These are phyloP conservation scores for Boletus barrowsii DNA, from an alignment of 768 basidiomycete genomes.

Conservation along the genomic window DNA sequence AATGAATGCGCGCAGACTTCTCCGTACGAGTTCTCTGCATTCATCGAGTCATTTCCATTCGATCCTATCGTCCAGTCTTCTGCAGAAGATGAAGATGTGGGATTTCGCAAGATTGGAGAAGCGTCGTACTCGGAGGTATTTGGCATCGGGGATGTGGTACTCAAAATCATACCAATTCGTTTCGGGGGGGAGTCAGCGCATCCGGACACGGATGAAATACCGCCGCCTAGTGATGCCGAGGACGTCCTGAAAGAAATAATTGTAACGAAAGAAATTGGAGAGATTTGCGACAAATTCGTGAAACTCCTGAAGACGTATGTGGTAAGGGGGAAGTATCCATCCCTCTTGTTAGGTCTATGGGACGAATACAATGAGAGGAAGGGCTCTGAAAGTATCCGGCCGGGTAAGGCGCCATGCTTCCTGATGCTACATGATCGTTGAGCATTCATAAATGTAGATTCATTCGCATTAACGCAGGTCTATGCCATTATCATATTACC, in stretches of 20 bases:
- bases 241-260: conserved; percentile 81
- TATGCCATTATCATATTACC: conserved; percentile 90
- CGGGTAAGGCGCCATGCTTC: conserved; percentile 51
- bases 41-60: conserved; percentile 76
- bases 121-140: conserved; percentile 97
- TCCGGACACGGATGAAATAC: conserved; percentile 48
- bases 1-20: conserved; percentile 67
- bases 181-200: conserved; percentile 38
- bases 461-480: conserved; percentile 68
- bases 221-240: conserved; percentile 66
- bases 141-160: conserved; percentile 82
- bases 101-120: conserved; percentile 88
- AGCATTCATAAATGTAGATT: conserved; percentile 45
- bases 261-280: conserved; percentile 74
- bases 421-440: conserved; percentile 1
- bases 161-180: conserved; percentile 82
- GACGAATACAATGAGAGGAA: conserved; percentile 75
- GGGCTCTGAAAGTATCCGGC: conserved; percentile 81
- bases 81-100: conserved; percentile 28
- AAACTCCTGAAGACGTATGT: conserved; percentile 79
- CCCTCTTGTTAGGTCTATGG: conserved; percentile 77
- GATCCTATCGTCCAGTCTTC: conserved; percentile 58
- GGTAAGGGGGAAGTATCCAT: conserved; percentile 83
- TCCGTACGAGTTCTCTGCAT: conserved; percentile 76
- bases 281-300: conserved; percentile 74